Percentiles rank a stretch among this genome's conserved stretches.
Conservation (phyloP, 1,284 basidiomycete species). For the Athelia sp. region DNA sequence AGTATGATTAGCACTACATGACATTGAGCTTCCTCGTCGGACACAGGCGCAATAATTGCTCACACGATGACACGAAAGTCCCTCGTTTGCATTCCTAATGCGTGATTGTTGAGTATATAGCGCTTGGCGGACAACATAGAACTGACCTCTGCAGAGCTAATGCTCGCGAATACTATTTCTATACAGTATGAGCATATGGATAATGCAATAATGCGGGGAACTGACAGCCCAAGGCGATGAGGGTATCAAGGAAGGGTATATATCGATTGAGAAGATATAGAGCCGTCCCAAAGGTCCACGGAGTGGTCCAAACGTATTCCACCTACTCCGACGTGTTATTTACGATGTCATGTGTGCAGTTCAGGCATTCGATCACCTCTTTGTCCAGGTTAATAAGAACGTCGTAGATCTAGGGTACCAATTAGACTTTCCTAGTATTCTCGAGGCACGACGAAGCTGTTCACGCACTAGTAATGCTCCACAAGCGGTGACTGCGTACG, state of each 20-base stretch:
- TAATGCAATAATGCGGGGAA: constrained; percentile 2
- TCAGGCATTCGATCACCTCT: constrained; percentile 24
- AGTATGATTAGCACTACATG: constrained; percentile 28
- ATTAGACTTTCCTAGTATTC: too few species aligned
- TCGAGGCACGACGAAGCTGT: too few species aligned
- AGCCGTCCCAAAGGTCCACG: constrained; percentile 27
- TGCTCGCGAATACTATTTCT: constrained; percentile 21
- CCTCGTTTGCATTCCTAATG: constrained; percentile 21
- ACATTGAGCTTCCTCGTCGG: not conserved
- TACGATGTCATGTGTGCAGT: not conserved
- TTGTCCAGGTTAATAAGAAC: constrained; percentile 32
- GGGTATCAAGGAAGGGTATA: constrained; percentile 35
- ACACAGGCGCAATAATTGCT: constrained; percentile 4
- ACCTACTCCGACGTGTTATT: constrained; percentile 19
- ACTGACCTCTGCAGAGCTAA: constrained; percentile 23
- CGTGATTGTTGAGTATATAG: not conserved
- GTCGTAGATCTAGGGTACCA: constrained; percentile 28
- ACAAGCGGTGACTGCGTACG: too few species aligned
- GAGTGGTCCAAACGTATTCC: constrained; percentile 30
- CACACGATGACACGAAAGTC: constrained; percentile 26
- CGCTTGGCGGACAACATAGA: not conserved
- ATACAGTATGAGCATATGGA: not conserved
- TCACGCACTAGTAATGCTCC: too few species aligned
- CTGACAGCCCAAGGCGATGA: constrained; percentile 30
- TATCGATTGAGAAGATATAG: constrained; percentile 38